A percentile compares a stretch with the other conserved stretches of the same genome.
Conservation (phyloP, 805 yeast genomes). For the Metschnikowia aberdeeniae region DNA sequence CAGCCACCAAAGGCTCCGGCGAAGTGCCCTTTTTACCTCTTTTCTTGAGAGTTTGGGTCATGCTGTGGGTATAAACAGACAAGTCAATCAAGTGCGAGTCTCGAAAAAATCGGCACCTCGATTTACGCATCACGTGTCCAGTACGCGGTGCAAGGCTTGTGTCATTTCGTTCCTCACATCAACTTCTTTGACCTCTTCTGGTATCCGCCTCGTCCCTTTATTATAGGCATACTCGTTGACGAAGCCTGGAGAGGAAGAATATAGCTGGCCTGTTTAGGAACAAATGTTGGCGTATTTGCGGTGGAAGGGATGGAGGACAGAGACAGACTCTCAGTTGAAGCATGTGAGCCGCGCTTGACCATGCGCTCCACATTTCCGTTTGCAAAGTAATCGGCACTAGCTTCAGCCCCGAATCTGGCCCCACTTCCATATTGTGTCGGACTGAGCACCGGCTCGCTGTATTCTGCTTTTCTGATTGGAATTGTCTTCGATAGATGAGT, state of each 20-base stretch:
- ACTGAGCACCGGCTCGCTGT: slow-evolving; percentile 6
- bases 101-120: neutral
- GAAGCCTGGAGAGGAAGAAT: slow-evolving; percentile 3
- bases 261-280: neutral
- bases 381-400: neutral
- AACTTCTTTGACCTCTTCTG: slow-evolving; percentile 39
- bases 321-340: slow-evolving; percentile 6
- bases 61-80: slow-evolving; percentile 4
- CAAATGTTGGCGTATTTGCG: neutral
- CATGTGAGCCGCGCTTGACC: slow-evolving; percentile 1
- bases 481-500: slow-evolving; percentile 33
- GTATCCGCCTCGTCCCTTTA: slow-evolving; percentile 43
- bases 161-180: slow-evolving; percentile 22
- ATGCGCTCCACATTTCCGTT: neutral
- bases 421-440: neutral
- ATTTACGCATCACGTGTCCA: neutral
- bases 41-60: slow-evolving; percentile 28
- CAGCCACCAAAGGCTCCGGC: slow-evolving; percentile 8
- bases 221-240: slow-evolving; percentile 22
- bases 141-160: slow-evolving; percentile 1
- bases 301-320: slow-evolving; percentile 2
- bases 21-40: slow-evolving; percentile 23
- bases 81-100: neutral
- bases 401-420: neutral
- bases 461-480: slow-evolving; percentile 28